Base-by-base conservation (phyloP, 257 asterid species). In the Nicotiana noctiflora region DNA sequence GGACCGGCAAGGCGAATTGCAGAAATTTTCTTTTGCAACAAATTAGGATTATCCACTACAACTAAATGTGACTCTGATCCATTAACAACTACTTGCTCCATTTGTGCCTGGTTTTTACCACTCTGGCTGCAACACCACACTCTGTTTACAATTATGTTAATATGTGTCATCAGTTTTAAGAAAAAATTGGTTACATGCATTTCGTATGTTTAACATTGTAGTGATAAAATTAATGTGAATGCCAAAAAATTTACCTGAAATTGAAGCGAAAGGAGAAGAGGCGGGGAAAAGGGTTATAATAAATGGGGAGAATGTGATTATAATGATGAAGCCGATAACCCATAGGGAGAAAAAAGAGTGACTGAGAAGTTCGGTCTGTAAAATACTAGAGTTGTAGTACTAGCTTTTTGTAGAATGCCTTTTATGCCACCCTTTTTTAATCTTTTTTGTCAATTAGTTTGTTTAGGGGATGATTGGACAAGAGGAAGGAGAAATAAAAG, bases 31-130 rank as follows among this genome's bases (percentile, higher is more conserved):
- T 51, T 67, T 79, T 81, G 92, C 81, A 94, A 93, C 81, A 75
- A 76, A 18, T 83, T 80, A 74, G 91, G 80, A 76, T 90, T 89
- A 21, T 83, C 92, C 76, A 93, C 92, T 82, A 92, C 87, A 51
- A 90, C 92, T 83, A 8, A 40, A 40, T 89, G 82, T 82, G 92
- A 88, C 84, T 90, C 83, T 83, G 92, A 90, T 17, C 91, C 92
- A 83, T 85, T 89, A 66, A 87, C 83, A 77, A 68, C 89, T 62
- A 89, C 90, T 83, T 88, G 83, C 82, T 90, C 97, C 98, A 94
- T 81, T 84, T 59, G 89, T 57, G 79, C 83, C 77, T 18, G 82
- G 83, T 77, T 66, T 44, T 79, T 83, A 44, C 67, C 85, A 49
- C 64, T 68, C 31, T 61, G 72, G 84, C 85, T 82, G 67, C 90